Conservation (phyloP, 805 yeast species). For the Candida lessepsii region DNA sequence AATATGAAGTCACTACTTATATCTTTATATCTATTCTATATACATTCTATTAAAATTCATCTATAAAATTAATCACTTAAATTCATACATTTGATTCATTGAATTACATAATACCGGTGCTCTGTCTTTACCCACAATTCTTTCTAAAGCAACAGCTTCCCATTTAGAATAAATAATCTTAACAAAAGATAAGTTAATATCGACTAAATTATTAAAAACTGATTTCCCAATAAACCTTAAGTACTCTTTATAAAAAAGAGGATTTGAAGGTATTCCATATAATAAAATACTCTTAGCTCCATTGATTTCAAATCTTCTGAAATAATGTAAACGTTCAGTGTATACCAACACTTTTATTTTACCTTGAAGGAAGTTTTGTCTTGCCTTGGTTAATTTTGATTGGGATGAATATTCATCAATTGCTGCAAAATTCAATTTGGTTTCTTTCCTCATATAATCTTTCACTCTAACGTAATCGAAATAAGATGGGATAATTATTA, state of each 20-base stretch:
- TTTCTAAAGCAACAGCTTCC: slow-evolving; percentile 76
- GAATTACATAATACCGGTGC: slow-evolving; percentile 71
- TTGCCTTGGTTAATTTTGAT: slow-evolving; percentile 65
- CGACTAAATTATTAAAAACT: slow-evolving; percentile 54
- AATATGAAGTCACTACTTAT: no score
- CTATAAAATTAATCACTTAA: slow-evolving; percentile 23
- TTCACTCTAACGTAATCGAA: slow-evolving; percentile 80
- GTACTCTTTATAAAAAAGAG: slow-evolving; percentile 77
- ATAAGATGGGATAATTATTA: slow-evolving; percentile 82
- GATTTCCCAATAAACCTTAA: slow-evolving; percentile 65
- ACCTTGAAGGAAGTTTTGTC: slow-evolving; percentile 65
- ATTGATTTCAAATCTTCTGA: slow-evolving; percentile 75
- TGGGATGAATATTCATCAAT: slow-evolving; percentile 81
- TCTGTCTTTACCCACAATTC: slow-evolving; percentile 76
- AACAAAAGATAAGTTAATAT: slow-evolving; percentile 42
- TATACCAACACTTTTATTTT: slow-evolving; percentile 73
- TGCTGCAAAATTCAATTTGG: slow-evolving; percentile 64
- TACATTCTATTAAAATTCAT: background rate
- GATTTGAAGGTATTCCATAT: slow-evolving; percentile 84
- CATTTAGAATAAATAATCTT: slow-evolving; percentile 71
- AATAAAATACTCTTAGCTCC: slow-evolving; percentile 83
- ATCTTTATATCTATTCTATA: no score
- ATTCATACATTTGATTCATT: slow-evolving; percentile 73
- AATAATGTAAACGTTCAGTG: slow-evolving; percentile 92
- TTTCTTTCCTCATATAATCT: slow-evolving; percentile 57